Base-by-base conservation (phyloP, 2,329 filamentous ascomycete genomes). In the Colletotrichum cordylinicola region DNA sequence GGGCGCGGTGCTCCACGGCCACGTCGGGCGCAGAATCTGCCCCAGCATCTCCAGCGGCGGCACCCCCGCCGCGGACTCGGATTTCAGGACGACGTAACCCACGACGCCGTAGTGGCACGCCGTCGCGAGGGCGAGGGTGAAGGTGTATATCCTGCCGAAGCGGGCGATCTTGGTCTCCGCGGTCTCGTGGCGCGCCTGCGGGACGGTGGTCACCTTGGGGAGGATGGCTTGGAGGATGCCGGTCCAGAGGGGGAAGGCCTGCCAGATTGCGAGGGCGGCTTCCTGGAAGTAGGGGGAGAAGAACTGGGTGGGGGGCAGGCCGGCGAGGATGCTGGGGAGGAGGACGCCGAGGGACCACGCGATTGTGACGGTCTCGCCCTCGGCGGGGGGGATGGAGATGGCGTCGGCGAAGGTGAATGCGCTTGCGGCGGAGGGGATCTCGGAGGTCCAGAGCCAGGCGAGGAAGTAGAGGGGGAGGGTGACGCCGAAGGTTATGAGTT, bases 381-480 rank as follows among this genome's bases (percentile, higher is more conserved):
- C 43, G 21, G 60, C 65, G 1, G 75, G 66, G 16, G 80, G 71
- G 9, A 80, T 67, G 18, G 78, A 76, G n/a, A 79, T 72, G 16
- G 66, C 71, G 24, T 70, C 71, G 0, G 68, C 75, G 27, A 35
- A n/a, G 39, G 35, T 13, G 35, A 37, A 33, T 2, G 58, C 6
- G 3, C 8, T 21, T 2, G 39, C 9, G 21, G 78, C 48, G 13
- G 60, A 66, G 15, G 75, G 73, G 12, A 79, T 67, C 2, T 78
- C 78, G 16, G 80, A 80, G 10, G 76, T 76, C 75, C 73, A 79
- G 31, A 80, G 58, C 33, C 78, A 78, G 27, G 77, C 37, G 31
- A 78, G 74, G 61, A 77, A 80, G 67, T 79, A 82, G 18, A 80
- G 27, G 4, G 80, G 79, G 7, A 80, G 52, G 5, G 78, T 78